Conservation (phyloP, 1,139 yeast species). For the Hemisphaericaspora subhashii region DNA sequence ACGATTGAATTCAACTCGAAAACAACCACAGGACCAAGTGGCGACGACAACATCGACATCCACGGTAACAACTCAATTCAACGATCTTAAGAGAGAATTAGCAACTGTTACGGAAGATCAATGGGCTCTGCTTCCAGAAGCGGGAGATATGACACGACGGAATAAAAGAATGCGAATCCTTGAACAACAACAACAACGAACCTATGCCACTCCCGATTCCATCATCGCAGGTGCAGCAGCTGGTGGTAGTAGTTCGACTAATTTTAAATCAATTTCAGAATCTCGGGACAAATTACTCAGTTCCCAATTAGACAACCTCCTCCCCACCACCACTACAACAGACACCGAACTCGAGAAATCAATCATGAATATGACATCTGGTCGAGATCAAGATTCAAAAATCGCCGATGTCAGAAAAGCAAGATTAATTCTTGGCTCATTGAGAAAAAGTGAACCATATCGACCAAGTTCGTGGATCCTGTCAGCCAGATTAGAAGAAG, state of each 20-base stretch:
- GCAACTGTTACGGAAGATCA: conserved; percentile 62
- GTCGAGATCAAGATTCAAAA: conserved; percentile 12
- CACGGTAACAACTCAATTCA: conserved; percentile 20
- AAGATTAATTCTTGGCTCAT: conserved; percentile 61
- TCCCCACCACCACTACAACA: conserved; percentile 12
- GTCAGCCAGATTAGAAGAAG: conserved; percentile 76
- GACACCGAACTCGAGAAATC: conserved; percentile 39
- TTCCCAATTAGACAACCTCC: conserved; percentile 41
- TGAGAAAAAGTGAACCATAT: conserved; percentile 70
- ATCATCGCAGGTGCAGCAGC: conserved; percentile 38
- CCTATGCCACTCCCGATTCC: conserved; percentile 83
- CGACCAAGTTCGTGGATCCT: conserved; percentile 87
- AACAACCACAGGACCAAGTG: background rate
- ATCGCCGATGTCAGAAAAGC: conserved; percentile 38
- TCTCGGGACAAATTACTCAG: conserved; percentile 56
- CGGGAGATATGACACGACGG: conserved; percentile 79
- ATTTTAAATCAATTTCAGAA: conserved; percentile 49
- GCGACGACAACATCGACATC: conserved; percentile 2
- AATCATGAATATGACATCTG: conserved; percentile 11
- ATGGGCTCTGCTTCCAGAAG: conserved; percentile 86
- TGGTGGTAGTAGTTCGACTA: conserved; percentile 26
- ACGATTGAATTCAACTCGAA: conserved; percentile 39
- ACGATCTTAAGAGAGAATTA: conserved; percentile 62
- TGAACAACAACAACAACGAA: conserved; percentile 63
- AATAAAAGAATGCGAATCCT: conserved; percentile 72